Conservation (phyloP, 2,329 filamentous ascomycete species). For the Neobulgaria alba region DNA sequence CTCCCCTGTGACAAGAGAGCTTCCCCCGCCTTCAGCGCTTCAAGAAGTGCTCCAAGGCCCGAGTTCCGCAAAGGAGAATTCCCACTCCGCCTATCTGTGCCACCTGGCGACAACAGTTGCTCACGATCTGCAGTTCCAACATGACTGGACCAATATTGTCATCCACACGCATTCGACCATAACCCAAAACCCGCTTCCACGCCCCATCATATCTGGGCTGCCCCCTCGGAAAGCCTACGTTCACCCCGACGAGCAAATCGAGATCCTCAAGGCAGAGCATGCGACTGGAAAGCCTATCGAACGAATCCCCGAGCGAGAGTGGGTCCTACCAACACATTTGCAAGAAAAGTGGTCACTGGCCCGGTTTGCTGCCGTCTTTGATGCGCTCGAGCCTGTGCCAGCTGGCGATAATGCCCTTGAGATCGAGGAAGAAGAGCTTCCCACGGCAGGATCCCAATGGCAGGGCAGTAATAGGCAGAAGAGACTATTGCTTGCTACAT, state of each 20-base stretch:
- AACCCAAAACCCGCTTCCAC: constrained; percentile 36
- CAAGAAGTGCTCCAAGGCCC: background rate
- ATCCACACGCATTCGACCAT: constrained; percentile 41
- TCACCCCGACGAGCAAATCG: constrained; percentile 76
- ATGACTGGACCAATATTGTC: constrained; percentile 60
- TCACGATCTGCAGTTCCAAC: constrained; percentile 66
- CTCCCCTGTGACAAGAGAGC: too few species aligned
- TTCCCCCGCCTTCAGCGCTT: background rate
- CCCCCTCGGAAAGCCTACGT: constrained; percentile 67
- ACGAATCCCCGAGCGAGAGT: constrained; percentile 51
- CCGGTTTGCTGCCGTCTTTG: constrained; percentile 49
- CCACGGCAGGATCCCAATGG: constrained; percentile 34
- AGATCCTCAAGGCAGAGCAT: constrained; percentile 54
- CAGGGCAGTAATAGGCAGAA: constrained; percentile 45
- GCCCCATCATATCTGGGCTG: constrained; percentile 62
- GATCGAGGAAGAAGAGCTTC: constrained; percentile 18
- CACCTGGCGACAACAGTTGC: constrained; percentile 52
- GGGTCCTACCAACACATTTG: constrained; percentile 67
- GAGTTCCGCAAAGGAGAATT: constrained; percentile 1
- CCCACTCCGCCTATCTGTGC: constrained; percentile 30
- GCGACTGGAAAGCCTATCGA: constrained; percentile 29
- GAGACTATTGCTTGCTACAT: constrained; percentile 62
- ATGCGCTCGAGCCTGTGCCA: constrained; percentile 1
- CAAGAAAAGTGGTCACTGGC: constrained; percentile 64
- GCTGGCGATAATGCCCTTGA: constrained; percentile 11